phyloP scores from a whole-genome alignment of 345 rosid genomes.

The Melaleuca quinquenervia region DNA sequence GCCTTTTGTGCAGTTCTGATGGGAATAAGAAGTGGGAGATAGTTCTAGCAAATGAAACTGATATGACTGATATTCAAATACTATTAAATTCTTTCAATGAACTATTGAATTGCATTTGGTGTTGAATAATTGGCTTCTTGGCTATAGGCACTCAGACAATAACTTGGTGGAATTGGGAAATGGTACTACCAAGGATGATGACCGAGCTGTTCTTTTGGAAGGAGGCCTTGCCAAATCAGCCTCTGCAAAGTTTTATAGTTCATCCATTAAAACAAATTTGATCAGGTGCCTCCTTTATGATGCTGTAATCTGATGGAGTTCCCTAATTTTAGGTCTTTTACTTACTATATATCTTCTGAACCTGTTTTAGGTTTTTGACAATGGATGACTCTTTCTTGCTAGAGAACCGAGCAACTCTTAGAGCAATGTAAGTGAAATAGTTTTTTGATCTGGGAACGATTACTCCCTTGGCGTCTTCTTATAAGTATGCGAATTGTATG shows the following conservation, averaged over 20 bases:
- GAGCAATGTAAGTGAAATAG: slow-evolving; percentile 62
- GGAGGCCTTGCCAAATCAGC: slow-evolving; percentile 80
- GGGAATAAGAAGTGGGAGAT: neutral
- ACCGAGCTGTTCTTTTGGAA: slow-evolving; percentile 74
- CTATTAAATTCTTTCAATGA: neutral
- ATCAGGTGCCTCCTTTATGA: slow-evolving; percentile 50
- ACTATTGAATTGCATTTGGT: neutral
- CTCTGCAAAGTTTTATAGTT: slow-evolving; percentile 52
- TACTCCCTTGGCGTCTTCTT: neutral
- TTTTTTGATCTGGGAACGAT: neutral
- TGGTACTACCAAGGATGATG: slow-evolving; percentile 62
- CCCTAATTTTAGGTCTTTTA: neutral
- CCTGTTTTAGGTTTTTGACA: slow-evolving; percentile 54
- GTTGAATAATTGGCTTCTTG: slow-evolving; percentile 4
- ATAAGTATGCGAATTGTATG: slow-evolving; percentile 13
- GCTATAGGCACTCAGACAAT: slow-evolving; percentile 83
- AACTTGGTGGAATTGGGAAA: slow-evolving; percentile 73
- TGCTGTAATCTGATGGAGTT: neutral
- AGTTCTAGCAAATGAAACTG: neutral
- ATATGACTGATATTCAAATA: neutral
- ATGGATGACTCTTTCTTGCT: slow-evolving; percentile 92
- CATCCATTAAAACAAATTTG: slow-evolving; percentile 59
- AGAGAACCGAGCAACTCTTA: slow-evolving; percentile 72
- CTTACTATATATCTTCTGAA: slow-evolving; percentile 6
- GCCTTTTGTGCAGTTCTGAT: neutral